Conservation (phyloP, 257 asterid species). For the Lithospermum erythrorhizon region DNA sequence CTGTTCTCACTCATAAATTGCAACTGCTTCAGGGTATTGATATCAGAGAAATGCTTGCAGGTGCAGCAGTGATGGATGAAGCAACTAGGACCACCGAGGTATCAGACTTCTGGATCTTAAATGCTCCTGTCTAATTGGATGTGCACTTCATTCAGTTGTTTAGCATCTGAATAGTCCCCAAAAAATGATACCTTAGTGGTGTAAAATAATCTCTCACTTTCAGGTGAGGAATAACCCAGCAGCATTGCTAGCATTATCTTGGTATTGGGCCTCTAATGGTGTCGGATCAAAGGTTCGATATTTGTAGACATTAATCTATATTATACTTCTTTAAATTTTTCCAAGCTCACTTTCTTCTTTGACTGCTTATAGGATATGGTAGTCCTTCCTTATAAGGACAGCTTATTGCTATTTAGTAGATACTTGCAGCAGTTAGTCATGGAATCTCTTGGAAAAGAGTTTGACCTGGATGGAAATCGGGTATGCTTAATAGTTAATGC, state of each 20-base stretch:
- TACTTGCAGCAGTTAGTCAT: constrained; percentile 95
- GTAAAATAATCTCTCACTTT: constrained; percentile 5
- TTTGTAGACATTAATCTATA: constrained; percentile 14
- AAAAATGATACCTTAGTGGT: neutral
- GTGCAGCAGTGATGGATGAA: constrained; percentile 96
- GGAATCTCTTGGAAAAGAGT: constrained; percentile 99
- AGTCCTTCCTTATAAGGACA: constrained; percentile 98
- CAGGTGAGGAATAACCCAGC: constrained; percentile 92
- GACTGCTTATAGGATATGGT: constrained; percentile 85
- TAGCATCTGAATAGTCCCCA: neutral
- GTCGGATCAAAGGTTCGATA: constrained; percentile 77
- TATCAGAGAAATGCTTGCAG: constrained; percentile 84
- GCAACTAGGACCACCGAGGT: constrained; percentile 66
- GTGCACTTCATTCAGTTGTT: no score
- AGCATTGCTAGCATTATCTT: constrained; percentile 83
- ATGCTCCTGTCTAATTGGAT: no score
- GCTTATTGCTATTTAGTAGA: constrained; percentile 84
- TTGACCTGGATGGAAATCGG: constrained; percentile 92
- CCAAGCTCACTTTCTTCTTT: constrained; percentile 5
- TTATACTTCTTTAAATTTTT: neutral
- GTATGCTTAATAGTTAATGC: constrained; percentile 29
- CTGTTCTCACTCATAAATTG: neutral
- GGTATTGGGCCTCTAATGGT: constrained; percentile 98
- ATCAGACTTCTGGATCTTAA: constrained; percentile 12
- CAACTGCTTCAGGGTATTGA: constrained; percentile 58